Evolutionary conservation across 352 stramenopile species (phyloP), one percentile per base, ranked within the genome.

Genomic region (Vaucheria bursata): DNA sequence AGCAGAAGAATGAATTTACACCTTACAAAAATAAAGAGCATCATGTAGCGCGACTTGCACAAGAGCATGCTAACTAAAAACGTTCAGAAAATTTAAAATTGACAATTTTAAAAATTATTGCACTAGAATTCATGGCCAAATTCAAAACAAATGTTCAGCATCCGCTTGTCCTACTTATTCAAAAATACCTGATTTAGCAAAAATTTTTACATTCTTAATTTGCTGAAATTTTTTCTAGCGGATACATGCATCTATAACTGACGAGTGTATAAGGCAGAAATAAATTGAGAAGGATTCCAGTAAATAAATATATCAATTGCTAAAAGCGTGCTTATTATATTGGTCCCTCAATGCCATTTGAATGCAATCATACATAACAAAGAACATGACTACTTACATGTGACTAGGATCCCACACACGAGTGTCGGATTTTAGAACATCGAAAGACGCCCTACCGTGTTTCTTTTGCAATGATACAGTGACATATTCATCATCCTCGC

Each of bases 401-500:
- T 81, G 76, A 4, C 67, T 78, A 33, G 76, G 76, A 71, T 81
- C 76, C 76, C 76, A 81, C 34, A 71, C 71, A 29, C 76, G 53
- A 1, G 68, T 81, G 49, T 81, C 38, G 8, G 52, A 40, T 29
- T 71, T 69, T n/a, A 64, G 65, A n/a, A 81, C 76, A 1, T 81
- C 68, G 68, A 81, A 81, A 12, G 76, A 50, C 35, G 74, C 68
- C 37, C 76, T 72, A n/a, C 45, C 45, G 12, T 59, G 45, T 25
- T 59, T 12, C 25, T 59, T 59, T 59, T 59, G 45, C 45, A 59
- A 25, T 12, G 45, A 18, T 18, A 59, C 45, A 12, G 45, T 59
- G 50, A 79, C 67, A 81, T 78, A 5, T 72, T 71, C 25, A 64
- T 69, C n/a, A 81, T 81, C 76, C 35, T 81, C 76, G 12, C 34